Evolutionary conservation across 345 rosid genomes (phyloP).

Genomic region (Lepidium africanum): DNA sequence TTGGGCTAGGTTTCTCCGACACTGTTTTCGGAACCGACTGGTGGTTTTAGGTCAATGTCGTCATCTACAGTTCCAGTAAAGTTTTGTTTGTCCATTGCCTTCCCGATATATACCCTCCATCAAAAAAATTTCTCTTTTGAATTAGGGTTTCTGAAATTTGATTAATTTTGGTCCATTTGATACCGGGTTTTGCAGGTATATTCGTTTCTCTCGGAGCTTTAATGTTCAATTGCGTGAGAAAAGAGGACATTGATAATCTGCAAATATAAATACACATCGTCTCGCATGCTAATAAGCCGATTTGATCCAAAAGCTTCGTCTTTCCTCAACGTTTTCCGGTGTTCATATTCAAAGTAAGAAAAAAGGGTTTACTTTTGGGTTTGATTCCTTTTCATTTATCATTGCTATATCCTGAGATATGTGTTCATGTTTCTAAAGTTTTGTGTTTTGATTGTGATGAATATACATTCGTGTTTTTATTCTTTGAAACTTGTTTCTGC

Average conservation of each 20-base stretch:
- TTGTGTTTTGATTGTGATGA: neutral
- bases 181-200: slow-evolving; percentile 41
- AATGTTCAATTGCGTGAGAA: slow-evolving; percentile 95
- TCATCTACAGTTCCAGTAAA: slow-evolving; percentile 67
- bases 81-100: slow-evolving; percentile 81
- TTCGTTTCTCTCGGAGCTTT: slow-evolving; percentile 86
- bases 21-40: slow-evolving; percentile 91
- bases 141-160: slow-evolving; percentile 25
- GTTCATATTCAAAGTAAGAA: slow-evolving; percentile 17
- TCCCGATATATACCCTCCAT: slow-evolving; percentile 42
- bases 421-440: slow-evolving; percentile 17
- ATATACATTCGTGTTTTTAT: slow-evolving; percentile 18
- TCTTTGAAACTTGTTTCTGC: neutral
- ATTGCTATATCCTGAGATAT: slow-evolving; percentile 13
- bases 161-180: too few relatives aligned
- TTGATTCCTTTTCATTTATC: neutral
- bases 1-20: slow-evolving; percentile 84
- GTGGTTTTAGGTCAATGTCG: slow-evolving; percentile 99
- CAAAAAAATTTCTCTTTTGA: neutral
- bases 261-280: slow-evolving; percentile 7
- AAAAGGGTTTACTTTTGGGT: neutral
- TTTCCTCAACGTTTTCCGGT: slow-evolving; percentile 3
- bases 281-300: neutral
- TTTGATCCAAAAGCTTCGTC: slow-evolving; percentile 22
- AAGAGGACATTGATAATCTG: slow-evolving; percentile 60